A percentile compares a stretch with the other conserved stretches of the same genome.
These are phyloP conservation scores for Boletus subluridellus DNA, from an alignment of 1,284 basidiomycete genomes.

Conservation along the genomic window DNA sequence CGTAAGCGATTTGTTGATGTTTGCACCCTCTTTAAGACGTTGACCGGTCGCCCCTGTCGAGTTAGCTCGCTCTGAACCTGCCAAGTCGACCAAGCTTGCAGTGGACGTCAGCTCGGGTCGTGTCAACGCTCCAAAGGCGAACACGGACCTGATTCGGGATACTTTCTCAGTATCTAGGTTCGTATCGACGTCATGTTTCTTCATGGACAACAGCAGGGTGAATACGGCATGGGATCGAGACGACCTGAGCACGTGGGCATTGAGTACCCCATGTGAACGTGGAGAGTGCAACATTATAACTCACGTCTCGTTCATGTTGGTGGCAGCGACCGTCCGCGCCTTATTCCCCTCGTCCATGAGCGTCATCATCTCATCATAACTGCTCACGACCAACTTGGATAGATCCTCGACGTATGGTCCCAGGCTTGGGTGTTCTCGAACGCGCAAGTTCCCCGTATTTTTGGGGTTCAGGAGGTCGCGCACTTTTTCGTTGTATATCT, in stretches of 20 bases:
- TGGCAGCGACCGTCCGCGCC: constrained; percentile 95
- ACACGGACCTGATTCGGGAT: constrained; percentile 81
- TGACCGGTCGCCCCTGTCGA: constrained; percentile 95
- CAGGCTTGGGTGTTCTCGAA: constrained; percentile 92
- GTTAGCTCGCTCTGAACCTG: constrained; percentile 96
- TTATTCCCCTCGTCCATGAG: constrained; percentile 99
- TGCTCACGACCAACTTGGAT: constrained; percentile 88
- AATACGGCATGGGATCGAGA: constrained; percentile 98
- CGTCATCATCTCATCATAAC: constrained; percentile 94
- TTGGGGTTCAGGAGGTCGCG: constrained; percentile 96
- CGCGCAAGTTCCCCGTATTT: constrained; percentile 93
- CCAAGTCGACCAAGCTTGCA: constrained; percentile 82
- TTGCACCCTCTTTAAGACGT: constrained; percentile 92
- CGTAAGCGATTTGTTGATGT: constrained; percentile 97
- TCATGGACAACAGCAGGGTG: constrained; percentile 90
- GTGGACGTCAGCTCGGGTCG: constrained; percentile 11
- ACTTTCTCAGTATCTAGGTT: constrained; percentile 94
- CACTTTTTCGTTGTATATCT: constrained; percentile 99
- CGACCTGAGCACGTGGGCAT: constrained; percentile 48
- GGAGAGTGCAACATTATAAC: constrained; percentile 26
- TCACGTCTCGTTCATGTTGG: constrained; percentile 99
- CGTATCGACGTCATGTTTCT: constrained; percentile 75
- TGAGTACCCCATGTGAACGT: neutral
- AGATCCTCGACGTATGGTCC: constrained; percentile 98
- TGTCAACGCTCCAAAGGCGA: neutral